A percentile compares a stretch with the other conserved stretches of the same genome.
phyloP scores from a whole-genome alignment of 2,329 filamentous ascomycete genomes.

The Paecilomyces fulvus region DNA sequence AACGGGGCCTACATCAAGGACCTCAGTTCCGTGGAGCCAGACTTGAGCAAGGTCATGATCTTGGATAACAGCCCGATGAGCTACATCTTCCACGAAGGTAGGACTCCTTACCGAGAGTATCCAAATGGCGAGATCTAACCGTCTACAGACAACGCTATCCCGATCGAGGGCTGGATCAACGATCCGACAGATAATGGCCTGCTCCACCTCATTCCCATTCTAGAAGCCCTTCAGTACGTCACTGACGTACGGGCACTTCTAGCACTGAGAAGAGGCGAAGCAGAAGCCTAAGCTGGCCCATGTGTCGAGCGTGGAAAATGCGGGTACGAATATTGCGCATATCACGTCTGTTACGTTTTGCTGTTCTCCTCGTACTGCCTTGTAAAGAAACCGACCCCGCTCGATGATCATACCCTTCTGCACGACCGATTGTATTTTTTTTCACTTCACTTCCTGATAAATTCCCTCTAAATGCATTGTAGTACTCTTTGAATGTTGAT shows the following conservation, averaged over 20 bases:
- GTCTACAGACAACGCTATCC: slow-evolving; percentile 83
- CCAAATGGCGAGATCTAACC: slow-evolving; percentile 4
- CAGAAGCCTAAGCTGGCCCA: slow-evolving; percentile 20
- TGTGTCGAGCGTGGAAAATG: not conserved
- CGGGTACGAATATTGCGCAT: not conserved
- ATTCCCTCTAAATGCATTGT: not conserved
- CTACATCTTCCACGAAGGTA: slow-evolving; percentile 98
- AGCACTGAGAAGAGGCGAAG: slow-evolving; percentile 77
- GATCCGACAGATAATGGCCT: slow-evolving; percentile 96
- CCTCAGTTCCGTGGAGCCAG: slow-evolving; percentile 87
- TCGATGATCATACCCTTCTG: not conserved
- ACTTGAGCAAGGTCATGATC: slow-evolving; percentile 97
- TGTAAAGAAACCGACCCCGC: slow-evolving; percentile 1
- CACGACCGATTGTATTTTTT: not conserved
- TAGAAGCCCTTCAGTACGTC: slow-evolving; percentile 93
- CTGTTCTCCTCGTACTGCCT: not conserved
- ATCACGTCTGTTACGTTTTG: not conserved
- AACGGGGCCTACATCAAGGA: slow-evolving; percentile 99
- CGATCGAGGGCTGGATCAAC: slow-evolving; percentile 98
- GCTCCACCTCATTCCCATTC: slow-evolving; percentile 79
- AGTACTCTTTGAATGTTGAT: not conserved
- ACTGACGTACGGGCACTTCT: slow-evolving; percentile 89
- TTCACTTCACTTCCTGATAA: not conserved
- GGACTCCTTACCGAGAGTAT: slow-evolving; percentile 15
- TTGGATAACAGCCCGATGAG: slow-evolving; percentile 96